Percentiles rank a stretch among this genome's conserved stretches.
Conservation (phyloP, 2,329 filamentous ascomycete species). For the Fusarium setosum region DNA sequence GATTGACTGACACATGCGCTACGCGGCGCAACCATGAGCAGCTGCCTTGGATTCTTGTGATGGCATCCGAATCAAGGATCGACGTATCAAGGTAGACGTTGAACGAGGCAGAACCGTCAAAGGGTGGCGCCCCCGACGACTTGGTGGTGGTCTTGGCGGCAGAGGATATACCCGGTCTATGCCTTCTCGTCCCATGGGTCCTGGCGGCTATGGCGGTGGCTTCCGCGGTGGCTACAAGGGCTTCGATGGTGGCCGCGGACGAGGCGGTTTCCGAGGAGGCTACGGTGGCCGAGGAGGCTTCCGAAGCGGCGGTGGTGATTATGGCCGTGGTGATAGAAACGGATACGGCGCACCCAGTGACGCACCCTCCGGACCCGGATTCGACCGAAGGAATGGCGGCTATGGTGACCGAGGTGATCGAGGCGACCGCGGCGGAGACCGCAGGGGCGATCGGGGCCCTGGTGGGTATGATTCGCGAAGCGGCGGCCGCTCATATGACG, state of each 20-base stretch:
- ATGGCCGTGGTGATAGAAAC: conserved; percentile 54
- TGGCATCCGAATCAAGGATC: conserved; percentile 91
- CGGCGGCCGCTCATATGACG: conserved; percentile 70
- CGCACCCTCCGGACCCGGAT: conserved; percentile 71
- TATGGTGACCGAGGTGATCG: conserved; percentile 55
- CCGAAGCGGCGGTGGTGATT: conserved; percentile 58
- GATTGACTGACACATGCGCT: conserved; percentile 76
- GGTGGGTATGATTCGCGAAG: conserved; percentile 68
- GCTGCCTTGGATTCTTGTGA: conserved; percentile 90
- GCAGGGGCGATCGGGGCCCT: conserved; percentile 61
- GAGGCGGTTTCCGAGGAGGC: conserved; percentile 61
- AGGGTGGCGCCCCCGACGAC: conserved; percentile 91
- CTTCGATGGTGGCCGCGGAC: conserved; percentile 57
- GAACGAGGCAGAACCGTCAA: conserved; percentile 95
- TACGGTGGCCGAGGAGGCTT: conserved; percentile 68
- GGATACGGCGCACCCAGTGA: conserved; percentile 65
- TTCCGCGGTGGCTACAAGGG: conserved; percentile 60
- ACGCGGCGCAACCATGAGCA: conserved; percentile 70
- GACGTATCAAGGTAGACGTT: conserved; percentile 93
- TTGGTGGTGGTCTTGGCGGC: conserved; percentile 92
- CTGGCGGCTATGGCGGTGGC: conserved; percentile 68
- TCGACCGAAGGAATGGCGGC: conserved; percentile 58
- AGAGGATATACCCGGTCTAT: conserved; percentile 90
- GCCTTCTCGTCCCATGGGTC: conserved; percentile 76
- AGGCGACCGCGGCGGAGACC: conserved; percentile 63